Base-by-base conservation (phyloP, 116 monocot species). In the Iris pallida region DNA sequence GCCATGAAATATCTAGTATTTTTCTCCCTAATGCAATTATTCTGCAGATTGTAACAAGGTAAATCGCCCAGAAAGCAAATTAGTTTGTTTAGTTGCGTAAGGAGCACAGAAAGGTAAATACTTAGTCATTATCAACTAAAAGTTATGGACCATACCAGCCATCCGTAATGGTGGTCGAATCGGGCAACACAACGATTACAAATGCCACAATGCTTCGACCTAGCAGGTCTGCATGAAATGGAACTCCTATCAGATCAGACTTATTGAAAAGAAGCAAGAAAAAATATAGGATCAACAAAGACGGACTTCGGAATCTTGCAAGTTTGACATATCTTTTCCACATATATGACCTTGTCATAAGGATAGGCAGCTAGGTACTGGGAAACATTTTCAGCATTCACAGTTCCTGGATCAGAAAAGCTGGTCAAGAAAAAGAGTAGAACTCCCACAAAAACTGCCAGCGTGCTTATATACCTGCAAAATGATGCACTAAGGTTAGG, bases 101-200 rank as follows among this genome's bases (percentile, higher is more conserved):
- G n/a, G n/a, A n/a, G n/a, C n/a, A n/a, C n/a, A n/a, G n/a, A n/a
- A n/a, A n/a, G n/a, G n/a, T n/a, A n/a, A n/a, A n/a, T n/a, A n/a
- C n/a, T n/a, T n/a, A n/a, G n/a, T n/a, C n/a, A n/a, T n/a, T n/a
- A n/a, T n/a, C n/a, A n/a, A n/a, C n/a, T n/a, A n/a, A n/a, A n/a
- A n/a, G n/a, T n/a, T n/a, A n/a, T n/a, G n/a, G n/a, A n/a, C n/a
- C n/a, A n/a, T n/a, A 96, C 96, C 96, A 96, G 91, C 96, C 96
- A 96, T 57, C 92, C 96, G 69, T 89, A 96, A 16, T 96, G 92
- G 63, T 96, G 96, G 70, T 96, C 96, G 78, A 96, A 96, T 63
- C 92, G 82, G 16, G 92, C 89, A 72, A 96, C 87, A 81, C 96
- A 96, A 66, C 81, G 84, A 73, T 82, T 82, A 79, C 96, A 96